Percentiles rank a stretch among this genome's conserved stretches.
These are phyloP conservation scores for Rosa rugosa DNA, from an alignment of 306 rosid genomes.

Conservation along the genomic window DNA sequence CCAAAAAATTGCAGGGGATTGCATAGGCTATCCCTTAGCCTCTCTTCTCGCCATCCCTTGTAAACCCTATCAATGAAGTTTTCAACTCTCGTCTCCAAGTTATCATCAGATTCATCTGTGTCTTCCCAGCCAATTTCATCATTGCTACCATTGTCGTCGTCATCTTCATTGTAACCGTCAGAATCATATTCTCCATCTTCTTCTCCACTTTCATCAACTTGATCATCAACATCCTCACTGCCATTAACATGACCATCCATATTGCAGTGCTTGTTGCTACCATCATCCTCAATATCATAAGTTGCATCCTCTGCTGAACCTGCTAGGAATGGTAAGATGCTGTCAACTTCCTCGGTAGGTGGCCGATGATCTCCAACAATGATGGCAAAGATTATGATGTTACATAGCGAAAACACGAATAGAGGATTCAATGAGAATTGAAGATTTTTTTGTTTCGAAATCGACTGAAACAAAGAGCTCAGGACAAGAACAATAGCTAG, in stretches of 20 bases:
- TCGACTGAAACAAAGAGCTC: slow-evolving; percentile 12
- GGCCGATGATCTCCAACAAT: slow-evolving; percentile 21
- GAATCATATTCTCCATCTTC: slow-evolving; percentile 14
- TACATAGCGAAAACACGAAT: slow-evolving; percentile 31
- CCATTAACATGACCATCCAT: background rate
- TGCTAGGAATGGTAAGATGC: background rate
- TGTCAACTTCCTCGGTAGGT: slow-evolving; percentile 17
- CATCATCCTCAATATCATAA: background rate
- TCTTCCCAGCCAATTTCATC: slow-evolving; percentile 22
- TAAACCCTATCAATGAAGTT: slow-evolving; percentile 42
- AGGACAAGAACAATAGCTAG: slow-evolving; percentile 10
- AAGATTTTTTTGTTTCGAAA: background rate
- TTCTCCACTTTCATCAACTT: slow-evolving; percentile 15
- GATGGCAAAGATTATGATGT: slow-evolving; percentile 33
- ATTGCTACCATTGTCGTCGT: background rate
- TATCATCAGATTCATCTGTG: slow-evolving; percentile 24
- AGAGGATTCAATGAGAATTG: slow-evolving; percentile 25
- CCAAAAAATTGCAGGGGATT: background rate
- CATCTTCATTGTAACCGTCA: slow-evolving; percentile 11
- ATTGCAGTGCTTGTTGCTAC: background rate
- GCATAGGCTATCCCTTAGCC: slow-evolving; percentile 12
- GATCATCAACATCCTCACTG: background rate
- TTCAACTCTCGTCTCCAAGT: slow-evolving; percentile 33
- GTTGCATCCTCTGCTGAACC: slow-evolving; percentile 13
- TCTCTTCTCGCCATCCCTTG: slow-evolving; percentile 40